phyloP scores from a whole-genome alignment of 2,329 filamentous ascomycete genomes.

The Leptoxyphium fumago region DNA sequence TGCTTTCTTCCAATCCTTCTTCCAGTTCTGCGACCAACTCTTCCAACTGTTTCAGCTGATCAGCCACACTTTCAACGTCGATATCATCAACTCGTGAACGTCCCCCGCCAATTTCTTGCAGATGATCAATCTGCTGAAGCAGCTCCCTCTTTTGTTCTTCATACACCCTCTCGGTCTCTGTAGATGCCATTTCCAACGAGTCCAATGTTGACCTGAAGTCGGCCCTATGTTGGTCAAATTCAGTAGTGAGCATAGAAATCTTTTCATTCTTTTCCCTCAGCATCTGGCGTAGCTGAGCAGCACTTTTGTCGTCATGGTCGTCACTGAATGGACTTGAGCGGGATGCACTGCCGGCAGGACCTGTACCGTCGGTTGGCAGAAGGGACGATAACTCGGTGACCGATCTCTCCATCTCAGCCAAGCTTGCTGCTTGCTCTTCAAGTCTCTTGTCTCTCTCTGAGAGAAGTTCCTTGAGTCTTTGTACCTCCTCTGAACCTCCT shows the following conservation, averaged over 20 bases:
- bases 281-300: slow-evolving; percentile 56
- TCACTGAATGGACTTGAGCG: slow-evolving; percentile 39
- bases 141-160: slow-evolving; percentile 83
- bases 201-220: slow-evolving; percentile 97
- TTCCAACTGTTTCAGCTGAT: slow-evolving; percentile 86
- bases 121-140: slow-evolving; percentile 58
- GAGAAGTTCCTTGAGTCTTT: slow-evolving; percentile 56
- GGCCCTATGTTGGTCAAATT: slow-evolving; percentile 87
- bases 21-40: slow-evolving; percentile 94
- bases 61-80: slow-evolving; percentile 81
- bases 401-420: slow-evolving; percentile 82
- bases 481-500: slow-evolving; percentile 40
- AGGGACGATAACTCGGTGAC: slow-evolving; percentile 67
- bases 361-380: slow-evolving; percentile 43
- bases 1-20: slow-evolving; percentile 87
- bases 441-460: slow-evolving; percentile 76
- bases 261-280: slow-evolving; percentile 93
- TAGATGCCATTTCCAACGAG: slow-evolving; percentile 85
- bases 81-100: slow-evolving; percentile 77
- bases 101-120: slow-evolving; percentile 49
- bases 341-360: slow-evolving; percentile 20
- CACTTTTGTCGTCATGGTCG: slow-evolving; percentile 31
- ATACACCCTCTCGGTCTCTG: slow-evolving; percentile 91
- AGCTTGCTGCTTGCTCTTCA: slow-evolving; percentile 68
- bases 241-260: slow-evolving; percentile 79